Evolutionary conservation across 768 basidiomycete species (phyloP), one percentile per base, ranked within the genome.

Genomic region (Clitopilus passeckerianus): DNA sequence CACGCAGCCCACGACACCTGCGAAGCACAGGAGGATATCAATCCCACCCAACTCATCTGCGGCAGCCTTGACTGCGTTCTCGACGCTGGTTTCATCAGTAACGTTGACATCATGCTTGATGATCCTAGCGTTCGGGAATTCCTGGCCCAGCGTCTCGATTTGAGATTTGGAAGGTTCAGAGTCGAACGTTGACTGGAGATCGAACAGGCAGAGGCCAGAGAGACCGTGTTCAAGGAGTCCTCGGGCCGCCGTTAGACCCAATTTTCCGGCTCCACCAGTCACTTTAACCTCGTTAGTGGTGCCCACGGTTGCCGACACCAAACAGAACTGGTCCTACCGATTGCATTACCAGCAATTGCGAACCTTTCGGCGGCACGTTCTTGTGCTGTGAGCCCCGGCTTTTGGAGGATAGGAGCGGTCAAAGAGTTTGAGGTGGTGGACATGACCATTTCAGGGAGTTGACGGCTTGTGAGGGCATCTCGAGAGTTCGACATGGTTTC

Each of bases 191-290:
- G 67, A 2, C 7, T 43, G 41, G 20, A 74, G 53, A 60, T 73
- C 72, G 52, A 74, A 73, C 2, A 75, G 61, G 27, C 68, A 70
- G 23, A 76, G 62, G 5, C 73, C 72, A 12, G 69, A 68, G n/a
- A 70, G 70, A 12, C 78, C 79, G 46, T 80, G 79, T 57, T 79
- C 79, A 7, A 80, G 71, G 12, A 80, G 67, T 5, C 73, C 75
- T n/a, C 73, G 74, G 6, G 69, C 71, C 12, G 70, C 70, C 59
- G 69, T 72, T 10, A 78, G 55, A 6, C 72, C 77, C 10, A 79
- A 70, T 56, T 67, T 63, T 0, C 78, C 77, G 27, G 77, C 74
- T 22, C 80, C 79, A 6, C 76, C 77, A 1, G 77, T 80, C 18
- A 79, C 78, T 80, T 44, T 35, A 33, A 30, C 27, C 27, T 30